These are phyloP conservation scores for Termitomyces sp. DNA, from an alignment of 768 basidiomycete species.

Conservation along the genomic window DNA sequence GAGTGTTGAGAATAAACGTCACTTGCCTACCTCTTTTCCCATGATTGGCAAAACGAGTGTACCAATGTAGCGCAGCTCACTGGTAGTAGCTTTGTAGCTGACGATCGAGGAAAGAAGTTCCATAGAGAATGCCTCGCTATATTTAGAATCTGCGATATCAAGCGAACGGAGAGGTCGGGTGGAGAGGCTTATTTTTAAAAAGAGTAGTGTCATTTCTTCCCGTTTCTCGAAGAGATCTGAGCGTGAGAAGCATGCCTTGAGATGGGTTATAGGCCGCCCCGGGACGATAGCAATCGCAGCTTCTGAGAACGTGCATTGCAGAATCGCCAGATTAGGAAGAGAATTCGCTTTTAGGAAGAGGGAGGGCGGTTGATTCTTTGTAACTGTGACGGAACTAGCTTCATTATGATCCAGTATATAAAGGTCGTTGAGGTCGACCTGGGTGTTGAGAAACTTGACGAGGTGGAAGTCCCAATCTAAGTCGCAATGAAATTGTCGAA, in stretches of 20 bases:
- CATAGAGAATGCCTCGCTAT: conserved; percentile 47
- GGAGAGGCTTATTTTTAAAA: conserved; percentile 41
- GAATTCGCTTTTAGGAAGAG: conserved; percentile 22
- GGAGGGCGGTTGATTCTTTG: conserved; percentile 18
- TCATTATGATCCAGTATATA: conserved; percentile 41
- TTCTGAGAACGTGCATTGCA: conserved; percentile 67
- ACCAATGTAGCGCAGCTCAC: conserved; percentile 51
- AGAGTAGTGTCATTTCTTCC: conserved; percentile 42
- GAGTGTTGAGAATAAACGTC: conserved; percentile 3
- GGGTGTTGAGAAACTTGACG: conserved; percentile 44
- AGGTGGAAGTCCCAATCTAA: conserved; percentile 58
- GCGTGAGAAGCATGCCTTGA: conserved; percentile 66
- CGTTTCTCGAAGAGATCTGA: conserved; percentile 42
- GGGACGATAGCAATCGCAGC: conserved; percentile 54
- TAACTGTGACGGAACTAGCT: conserved; percentile 7
- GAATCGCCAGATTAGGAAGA: conserved; percentile 43
- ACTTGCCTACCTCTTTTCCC: conserved; percentile 41
- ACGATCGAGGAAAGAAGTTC: conserved; percentile 43
- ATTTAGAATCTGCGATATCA: conserved; percentile 58
- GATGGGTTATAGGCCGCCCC: conserved; percentile 49
- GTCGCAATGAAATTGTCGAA: conserved; percentile 61
- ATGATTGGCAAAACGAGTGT: conserved; percentile 59
- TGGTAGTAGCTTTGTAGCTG: conserved; percentile 23
- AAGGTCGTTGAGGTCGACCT: conserved; percentile 43
- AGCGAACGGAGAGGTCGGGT: conserved; percentile 41